Conservation (phyloP, 176 grass and related monocot species). For the barley (Hordeum vulgare) region MorexV3_pseudomolecules_assembly NC_058519.1:16368653-16369152, state of each 20-base stretch:
- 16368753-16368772: neutral
- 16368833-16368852: neutral
- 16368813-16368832: neutral
- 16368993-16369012: too few relatives aligned
- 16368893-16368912: constrained; percentile 22
- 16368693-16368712: neutral
- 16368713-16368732: constrained; percentile 7
- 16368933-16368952: constrained; percentile 16
- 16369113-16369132: neutral
- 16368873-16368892: neutral
- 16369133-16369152: neutral
- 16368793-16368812: too few relatives aligned
- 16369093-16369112: neutral
- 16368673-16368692: neutral
- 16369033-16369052: neutral
- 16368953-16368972: constrained; percentile 28
- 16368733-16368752: constrained; percentile 14
- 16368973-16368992: constrained; percentile 25
- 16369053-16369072: neutral
- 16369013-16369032: neutral
- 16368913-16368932: neutral
- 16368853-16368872: neutral
- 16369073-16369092: neutral
- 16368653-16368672: neutral
- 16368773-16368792: neutral